Evolutionary conservation across 2,329 filamentous ascomycete species (phyloP).

Genomic region (Sporothrix brasiliensis): DNA sequence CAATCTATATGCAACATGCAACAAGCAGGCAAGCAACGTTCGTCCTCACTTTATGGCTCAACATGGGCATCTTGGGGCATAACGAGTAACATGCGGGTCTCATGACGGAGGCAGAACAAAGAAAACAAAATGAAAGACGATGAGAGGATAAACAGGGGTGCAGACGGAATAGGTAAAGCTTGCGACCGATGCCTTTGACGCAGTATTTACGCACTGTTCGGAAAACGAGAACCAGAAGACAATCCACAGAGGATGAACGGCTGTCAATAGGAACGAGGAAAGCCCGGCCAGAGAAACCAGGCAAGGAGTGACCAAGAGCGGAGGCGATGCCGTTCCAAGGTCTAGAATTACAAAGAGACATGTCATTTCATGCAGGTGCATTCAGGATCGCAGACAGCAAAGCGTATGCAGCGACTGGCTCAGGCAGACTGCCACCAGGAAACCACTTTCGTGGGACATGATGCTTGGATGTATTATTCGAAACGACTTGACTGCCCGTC

Average conservation of each 20-base stretch:
- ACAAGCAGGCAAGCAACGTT: neutral
- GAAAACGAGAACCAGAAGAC: neutral
- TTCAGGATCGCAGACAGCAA: neutral
- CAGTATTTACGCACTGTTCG: neutral
- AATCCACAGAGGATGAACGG: neutral
- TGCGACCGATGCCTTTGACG: neutral
- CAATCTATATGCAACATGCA: slow-evolving; percentile 4
- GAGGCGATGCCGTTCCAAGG: neutral
- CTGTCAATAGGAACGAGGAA: slow-evolving; percentile 16
- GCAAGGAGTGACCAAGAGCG: neutral
- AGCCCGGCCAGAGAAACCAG: neutral
- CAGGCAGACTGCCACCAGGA: neutral
- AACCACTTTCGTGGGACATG: neutral
- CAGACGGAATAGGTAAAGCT: neutral
- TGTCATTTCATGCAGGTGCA: neutral
- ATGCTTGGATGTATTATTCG: neutral
- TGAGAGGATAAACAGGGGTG: neutral
- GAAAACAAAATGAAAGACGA: neutral
- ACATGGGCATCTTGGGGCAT: neutral
- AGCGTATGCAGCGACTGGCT: neutral
- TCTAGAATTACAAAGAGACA: neutral
- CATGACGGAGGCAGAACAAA: slow-evolving; percentile 6
- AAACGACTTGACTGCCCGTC: neutral
- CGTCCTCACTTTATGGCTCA: neutral
- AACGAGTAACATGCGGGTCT: neutral